These are phyloP conservation scores for Arctium minus DNA, from an alignment of 129 eudicot species.

Conservation along the genomic window DNA sequence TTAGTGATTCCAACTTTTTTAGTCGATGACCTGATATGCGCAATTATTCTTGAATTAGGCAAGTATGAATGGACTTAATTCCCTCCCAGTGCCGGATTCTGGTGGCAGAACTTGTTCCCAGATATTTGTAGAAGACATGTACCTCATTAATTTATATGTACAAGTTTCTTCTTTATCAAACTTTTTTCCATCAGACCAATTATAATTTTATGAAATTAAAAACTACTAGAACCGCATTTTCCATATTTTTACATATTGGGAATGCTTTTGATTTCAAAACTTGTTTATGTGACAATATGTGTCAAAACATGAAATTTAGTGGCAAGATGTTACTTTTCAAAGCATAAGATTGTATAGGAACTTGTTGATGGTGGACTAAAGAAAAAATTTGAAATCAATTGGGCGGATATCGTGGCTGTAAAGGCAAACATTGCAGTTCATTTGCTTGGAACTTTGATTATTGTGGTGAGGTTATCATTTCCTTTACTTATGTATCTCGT, in stretches of 20 bases:
- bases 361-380: conserved; percentile 83
- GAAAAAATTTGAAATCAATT: conserved; percentile 82
- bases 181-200: background rate
- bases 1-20: too few relatives aligned
- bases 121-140: too few relatives aligned
- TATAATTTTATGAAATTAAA: background rate
- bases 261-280: conserved; percentile 4
- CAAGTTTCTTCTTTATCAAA: background rate
- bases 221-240: background rate
- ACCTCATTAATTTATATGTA: background rate
- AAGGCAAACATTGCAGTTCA: conserved; percentile 58
- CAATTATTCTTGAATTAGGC: too few relatives aligned
- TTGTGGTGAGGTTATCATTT: conserved; percentile 48
- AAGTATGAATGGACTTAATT: too few relatives aligned
- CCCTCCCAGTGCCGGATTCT: too few relatives aligned
- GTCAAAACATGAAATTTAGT: conserved; percentile 69
- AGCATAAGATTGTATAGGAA: conserved; percentile 96
- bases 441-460: conserved; percentile 56
- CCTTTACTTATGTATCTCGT: background rate
- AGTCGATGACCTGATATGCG: too few relatives aligned
- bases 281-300: conserved; percentile 49
- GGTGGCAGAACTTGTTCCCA: too few relatives aligned
- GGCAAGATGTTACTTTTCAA: conserved; percentile 86
- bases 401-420: conserved; percentile 79
- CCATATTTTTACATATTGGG: background rate